Evolutionary conservation across 805 yeast species (phyloP).

Genomic region (Starmera dryadoides): DNA sequence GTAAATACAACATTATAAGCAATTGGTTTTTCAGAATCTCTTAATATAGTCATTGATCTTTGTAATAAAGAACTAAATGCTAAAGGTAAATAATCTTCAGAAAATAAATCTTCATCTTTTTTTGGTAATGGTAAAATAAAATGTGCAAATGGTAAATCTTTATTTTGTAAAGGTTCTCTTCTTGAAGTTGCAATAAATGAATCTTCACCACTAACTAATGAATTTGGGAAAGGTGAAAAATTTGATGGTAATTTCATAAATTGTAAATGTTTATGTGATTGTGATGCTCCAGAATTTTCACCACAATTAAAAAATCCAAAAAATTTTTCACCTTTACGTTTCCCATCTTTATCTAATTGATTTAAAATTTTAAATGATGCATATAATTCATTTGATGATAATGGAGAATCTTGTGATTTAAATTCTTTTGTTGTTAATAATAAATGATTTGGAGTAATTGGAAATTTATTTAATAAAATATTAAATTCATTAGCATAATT

Average conservation of each 20-base stretch:
- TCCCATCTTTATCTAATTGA: slow-evolving; percentile 32
- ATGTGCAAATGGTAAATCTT: slow-evolving; percentile 73
- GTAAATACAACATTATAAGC: slow-evolving; percentile 83
- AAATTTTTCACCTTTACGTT: slow-evolving; percentile 39
- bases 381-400: slow-evolving; percentile 62
- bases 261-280: slow-evolving; percentile 89
- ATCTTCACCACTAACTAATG: slow-evolving; percentile 33
- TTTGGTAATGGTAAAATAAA: slow-evolving; percentile 59
- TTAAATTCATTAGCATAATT: slow-evolving; percentile 45
- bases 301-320: slow-evolving; percentile 90
- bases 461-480: slow-evolving; percentile 79
- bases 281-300: slow-evolving; percentile 86
- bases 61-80: slow-evolving; percentile 68
- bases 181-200: slow-evolving; percentile 48
- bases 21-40: slow-evolving; percentile 39
- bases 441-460: slow-evolving; percentile 74
- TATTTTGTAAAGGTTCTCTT: slow-evolving; percentile 54
- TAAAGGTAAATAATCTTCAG: slow-evolving; percentile 54
- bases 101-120: slow-evolving; percentile 30
- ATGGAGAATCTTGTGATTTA: slow-evolving; percentile 63
- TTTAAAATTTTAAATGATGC: slow-evolving; percentile 50
- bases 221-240: slow-evolving; percentile 52
- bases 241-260: slow-evolving; percentile 63
- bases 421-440: slow-evolving; percentile 72
- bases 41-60: slow-evolving; percentile 58